phyloP scores from a whole-genome alignment of 495 filamentous ascomycete genomes.

The Terfezia boudieri region DNA sequence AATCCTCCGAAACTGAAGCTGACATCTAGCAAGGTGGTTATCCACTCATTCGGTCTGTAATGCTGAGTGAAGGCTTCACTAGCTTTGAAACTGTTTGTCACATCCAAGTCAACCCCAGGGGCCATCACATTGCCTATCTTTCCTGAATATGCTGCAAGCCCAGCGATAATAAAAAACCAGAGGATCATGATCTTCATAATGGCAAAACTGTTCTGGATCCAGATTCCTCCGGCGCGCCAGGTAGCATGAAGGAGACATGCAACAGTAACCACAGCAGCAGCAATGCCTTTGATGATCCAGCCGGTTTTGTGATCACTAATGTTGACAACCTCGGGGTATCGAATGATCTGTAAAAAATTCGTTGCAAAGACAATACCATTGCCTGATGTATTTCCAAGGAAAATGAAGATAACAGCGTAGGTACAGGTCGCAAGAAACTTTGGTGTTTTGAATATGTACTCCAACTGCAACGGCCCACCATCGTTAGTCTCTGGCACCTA shows the following conservation, averaged over 20 bases:
- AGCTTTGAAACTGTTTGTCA: slow-evolving; percentile 9
- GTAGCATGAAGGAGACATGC: slow-evolving; percentile 27
- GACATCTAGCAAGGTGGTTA: slow-evolving; percentile 19
- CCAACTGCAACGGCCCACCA: slow-evolving; percentile 18
- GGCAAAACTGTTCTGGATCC: slow-evolving; percentile 28
- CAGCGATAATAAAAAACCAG: slow-evolving; percentile 22
- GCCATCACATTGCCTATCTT: slow-evolving; percentile 3
- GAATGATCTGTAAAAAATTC: slow-evolving; percentile 19
- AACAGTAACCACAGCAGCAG: slow-evolving; percentile 21
- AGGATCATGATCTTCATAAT: slow-evolving; percentile 27
- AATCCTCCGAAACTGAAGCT: slow-evolving; percentile 23
- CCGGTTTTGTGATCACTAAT: slow-evolving; percentile 4
- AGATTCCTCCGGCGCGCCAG: slow-evolving; percentile 28
- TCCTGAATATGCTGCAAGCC: slow-evolving; percentile 16
- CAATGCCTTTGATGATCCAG: slow-evolving; percentile 22
- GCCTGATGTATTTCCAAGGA: slow-evolving; percentile 28
- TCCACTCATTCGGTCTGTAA: slow-evolving; percentile 15
- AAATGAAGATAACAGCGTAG: slow-evolving; percentile 27
- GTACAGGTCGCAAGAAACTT: slow-evolving; percentile 23
- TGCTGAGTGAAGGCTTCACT: slow-evolving; percentile 10
- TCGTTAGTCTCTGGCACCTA: background rate
- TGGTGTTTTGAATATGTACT: slow-evolving; percentile 23
- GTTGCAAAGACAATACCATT: slow-evolving; percentile 27
- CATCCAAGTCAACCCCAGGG: background rate
- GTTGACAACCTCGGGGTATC: background rate